phyloP scores from a whole-genome alignment of 2,329 filamentous ascomycete species.

The Pseudophaeomoniella oleicola region DNA sequence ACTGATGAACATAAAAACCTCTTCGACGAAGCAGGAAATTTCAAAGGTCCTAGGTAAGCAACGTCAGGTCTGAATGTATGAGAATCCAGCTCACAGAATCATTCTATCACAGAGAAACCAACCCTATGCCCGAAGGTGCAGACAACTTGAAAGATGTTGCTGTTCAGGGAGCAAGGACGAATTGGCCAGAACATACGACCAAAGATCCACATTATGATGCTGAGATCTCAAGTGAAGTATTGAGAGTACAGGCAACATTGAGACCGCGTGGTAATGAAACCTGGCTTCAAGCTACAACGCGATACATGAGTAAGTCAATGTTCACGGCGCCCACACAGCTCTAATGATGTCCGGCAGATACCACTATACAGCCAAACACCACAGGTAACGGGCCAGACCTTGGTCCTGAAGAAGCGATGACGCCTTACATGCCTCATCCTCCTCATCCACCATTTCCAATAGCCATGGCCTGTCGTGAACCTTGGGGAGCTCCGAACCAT shows the following conservation, averaged over 20 bases:
- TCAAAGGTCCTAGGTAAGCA: not conserved
- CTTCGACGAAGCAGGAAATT: slow-evolving; percentile 8
- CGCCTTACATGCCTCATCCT: slow-evolving; percentile 46
- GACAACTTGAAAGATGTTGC: slow-evolving; percentile 8
- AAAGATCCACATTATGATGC: slow-evolving; percentile 50
- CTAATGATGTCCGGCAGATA: slow-evolving; percentile 21
- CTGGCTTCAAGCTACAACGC: slow-evolving; percentile 43
- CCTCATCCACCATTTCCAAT: slow-evolving; percentile 49
- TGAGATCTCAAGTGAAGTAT: slow-evolving; percentile 45
- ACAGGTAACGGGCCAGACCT: slow-evolving; percentile 37
- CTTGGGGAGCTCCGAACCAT: slow-evolving; percentile 51
- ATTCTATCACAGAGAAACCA: slow-evolving; percentile 3
- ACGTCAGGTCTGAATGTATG: not conserved
- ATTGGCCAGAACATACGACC: slow-evolving; percentile 40
- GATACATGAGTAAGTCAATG: slow-evolving; percentile 42
- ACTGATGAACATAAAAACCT: slow-evolving; percentile 2
- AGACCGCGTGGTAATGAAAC: slow-evolving; percentile 36
- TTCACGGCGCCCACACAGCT: no score
- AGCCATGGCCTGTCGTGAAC: slow-evolving; percentile 54
- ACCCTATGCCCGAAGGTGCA: slow-evolving; percentile 4
- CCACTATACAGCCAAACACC: slow-evolving; percentile 38
- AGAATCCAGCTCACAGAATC: no score
- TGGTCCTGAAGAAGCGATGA: slow-evolving; percentile 42
- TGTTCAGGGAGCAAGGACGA: no score
- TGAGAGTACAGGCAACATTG: slow-evolving; percentile 45